A percentile compares a stretch with the other conserved stretches of the same genome.
Conservation (phyloP, 257 asterid species). For the Fraxinus cuspidata region DNA sequence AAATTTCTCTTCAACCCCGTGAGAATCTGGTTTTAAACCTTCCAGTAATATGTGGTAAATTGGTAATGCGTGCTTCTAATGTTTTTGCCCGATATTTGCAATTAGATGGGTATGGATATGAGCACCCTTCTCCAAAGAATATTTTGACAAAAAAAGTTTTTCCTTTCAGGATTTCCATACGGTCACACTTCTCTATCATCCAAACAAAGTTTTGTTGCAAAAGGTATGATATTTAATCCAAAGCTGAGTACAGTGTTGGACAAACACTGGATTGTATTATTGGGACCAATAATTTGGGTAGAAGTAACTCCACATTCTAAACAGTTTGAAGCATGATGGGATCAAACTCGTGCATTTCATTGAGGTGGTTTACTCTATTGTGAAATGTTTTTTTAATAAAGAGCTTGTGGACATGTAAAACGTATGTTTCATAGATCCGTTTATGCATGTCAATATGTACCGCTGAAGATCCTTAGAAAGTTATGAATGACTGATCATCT, state of each 20-base stretch:
- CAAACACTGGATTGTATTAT: conserved; percentile 14
- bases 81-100: conserved; percentile 21
- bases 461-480: neutral
- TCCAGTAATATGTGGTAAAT: neutral
- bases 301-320: conserved; percentile 16
- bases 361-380: conserved; percentile 16
- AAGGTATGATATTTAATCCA: conserved; percentile 68
- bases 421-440: neutral
- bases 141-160: conserved; percentile 50
- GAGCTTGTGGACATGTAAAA: neutral
- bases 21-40: conserved; percentile 23
- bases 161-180: conserved; percentile 85
- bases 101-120: conserved; percentile 32
- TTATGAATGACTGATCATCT: neutral
- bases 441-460: neutral
- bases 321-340: conserved; percentile 18
- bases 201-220: conserved; percentile 78
- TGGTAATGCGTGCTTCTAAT: conserved; percentile 1
- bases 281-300: conserved; percentile 10
- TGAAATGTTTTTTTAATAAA: neutral
- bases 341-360: conserved; percentile 13
- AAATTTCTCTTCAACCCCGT: neutral
- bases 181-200: conserved; percentile 83
- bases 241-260: conserved; percentile 15
- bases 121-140: conserved; percentile 20